These are phyloP conservation scores for Canavalia gladiata DNA, from an alignment of 306 rosid genomes.

Conservation along the genomic window DNA sequence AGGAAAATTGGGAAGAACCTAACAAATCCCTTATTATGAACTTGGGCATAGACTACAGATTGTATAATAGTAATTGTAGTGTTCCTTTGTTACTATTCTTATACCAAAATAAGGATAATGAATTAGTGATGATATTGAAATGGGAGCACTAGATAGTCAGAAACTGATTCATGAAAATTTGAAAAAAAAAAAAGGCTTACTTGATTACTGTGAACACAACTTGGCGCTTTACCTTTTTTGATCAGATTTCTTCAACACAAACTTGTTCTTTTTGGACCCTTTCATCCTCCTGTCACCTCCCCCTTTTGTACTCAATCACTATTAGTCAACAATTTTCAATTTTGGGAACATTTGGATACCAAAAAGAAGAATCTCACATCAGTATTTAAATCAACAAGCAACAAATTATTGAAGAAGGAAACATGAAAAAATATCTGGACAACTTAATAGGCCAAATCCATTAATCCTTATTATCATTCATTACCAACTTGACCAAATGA, in stretches of 20 bases:
- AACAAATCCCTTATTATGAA: no score
- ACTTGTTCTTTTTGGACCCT: constrained; percentile 44
- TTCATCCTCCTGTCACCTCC: constrained; percentile 37
- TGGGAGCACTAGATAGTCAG: background rate
- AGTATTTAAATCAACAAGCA: background rate
- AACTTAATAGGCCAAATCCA: background rate
- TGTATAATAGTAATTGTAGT: no score
- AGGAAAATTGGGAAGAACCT: no score
- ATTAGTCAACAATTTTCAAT: no score
- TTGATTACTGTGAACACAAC: constrained; percentile 68
- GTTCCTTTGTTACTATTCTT: background rate
- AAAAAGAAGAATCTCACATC: background rate
- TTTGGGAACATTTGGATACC: background rate
- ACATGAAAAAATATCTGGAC: background rate
- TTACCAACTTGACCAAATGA: background rate
- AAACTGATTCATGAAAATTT: background rate
- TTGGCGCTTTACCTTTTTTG: constrained; percentile 68
- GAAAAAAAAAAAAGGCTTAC: background rate
- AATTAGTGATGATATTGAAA: background rate
- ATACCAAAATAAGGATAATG: background rate
- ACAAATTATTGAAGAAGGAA: background rate
- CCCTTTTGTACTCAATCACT: constrained; percentile 30
- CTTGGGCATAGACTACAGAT: no score
- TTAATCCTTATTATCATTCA: background rate
- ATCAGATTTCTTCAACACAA: constrained; percentile 67